Conservation (phyloP, 495 filamentous ascomycete species). For the Melanomma pulvis-pyrius region DNA sequence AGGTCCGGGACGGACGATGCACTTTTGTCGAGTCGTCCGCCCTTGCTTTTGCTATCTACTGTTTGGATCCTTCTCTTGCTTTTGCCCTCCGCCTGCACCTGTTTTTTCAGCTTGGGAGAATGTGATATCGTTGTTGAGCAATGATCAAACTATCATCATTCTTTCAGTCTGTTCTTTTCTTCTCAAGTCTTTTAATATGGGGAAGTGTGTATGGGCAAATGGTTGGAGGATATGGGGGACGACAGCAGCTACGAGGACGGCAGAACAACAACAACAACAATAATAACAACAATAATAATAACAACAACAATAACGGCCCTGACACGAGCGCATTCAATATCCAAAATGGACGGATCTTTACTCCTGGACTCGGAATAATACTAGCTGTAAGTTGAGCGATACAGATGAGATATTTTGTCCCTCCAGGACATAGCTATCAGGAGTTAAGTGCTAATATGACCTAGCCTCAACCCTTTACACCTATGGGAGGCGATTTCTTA, state of each 20-base stretch:
- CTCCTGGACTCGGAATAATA: conserved; percentile 33
- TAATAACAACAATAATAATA: conserved; percentile 11
- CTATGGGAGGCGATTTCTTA: conserved; percentile 65
- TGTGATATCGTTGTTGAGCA: conserved; percentile 32
- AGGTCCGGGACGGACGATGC: background rate
- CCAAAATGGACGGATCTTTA: conserved; percentile 28
- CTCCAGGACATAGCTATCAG: background rate
- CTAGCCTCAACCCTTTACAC: conserved; percentile 65
- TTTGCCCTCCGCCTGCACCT: background rate
- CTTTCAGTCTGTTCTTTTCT: conserved; percentile 12
- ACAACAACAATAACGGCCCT: conserved; percentile 7
- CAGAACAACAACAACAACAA: conserved; percentile 16
- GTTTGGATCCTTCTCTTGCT: background rate
- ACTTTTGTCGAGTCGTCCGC: background rate
- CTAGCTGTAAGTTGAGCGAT: conserved; percentile 18
- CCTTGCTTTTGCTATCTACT: background rate
- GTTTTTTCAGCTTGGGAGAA: conserved; percentile 1
- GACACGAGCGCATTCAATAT: conserved; percentile 36
- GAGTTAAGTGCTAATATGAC: background rate
- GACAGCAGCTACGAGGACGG: background rate
- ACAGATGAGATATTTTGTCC: background rate
- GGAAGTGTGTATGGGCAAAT: conserved; percentile 15
- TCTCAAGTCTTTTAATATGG: conserved; percentile 16
- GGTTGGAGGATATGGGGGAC: conserved; percentile 6
- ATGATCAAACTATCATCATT: conserved; percentile 27